A percentile compares a stretch with the other conserved stretches of the same genome.
Evolutionary conservation across 352 stramenopile genomes (phyloP).

Genomic region (Phytophthora tentaculata): DNA sequence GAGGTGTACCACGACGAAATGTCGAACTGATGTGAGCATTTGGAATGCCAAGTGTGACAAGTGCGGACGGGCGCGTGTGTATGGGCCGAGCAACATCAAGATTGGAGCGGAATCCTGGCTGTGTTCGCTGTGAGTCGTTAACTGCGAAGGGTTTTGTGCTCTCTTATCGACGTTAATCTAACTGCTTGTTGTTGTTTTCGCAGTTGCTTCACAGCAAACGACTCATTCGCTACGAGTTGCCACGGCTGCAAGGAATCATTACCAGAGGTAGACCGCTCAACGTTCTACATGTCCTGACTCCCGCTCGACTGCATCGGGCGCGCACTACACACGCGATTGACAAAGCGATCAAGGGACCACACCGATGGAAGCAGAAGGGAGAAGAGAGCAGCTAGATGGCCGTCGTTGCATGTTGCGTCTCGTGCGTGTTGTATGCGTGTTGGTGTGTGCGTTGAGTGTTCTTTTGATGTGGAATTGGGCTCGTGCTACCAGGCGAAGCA

Average conservation of each 20-base stretch:
- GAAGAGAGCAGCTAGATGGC: slow-evolving; percentile 17
- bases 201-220: slow-evolving; percentile 66
- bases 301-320: not conserved
- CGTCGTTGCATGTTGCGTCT: slow-evolving; percentile 32
- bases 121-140: slow-evolving; percentile 63
- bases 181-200: slow-evolving; percentile 15
- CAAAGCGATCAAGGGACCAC: not conserved
- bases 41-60: slow-evolving; percentile 61
- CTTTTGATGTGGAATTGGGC: slow-evolving; percentile 18
- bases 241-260: slow-evolving; percentile 49
- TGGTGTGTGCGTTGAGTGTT: slow-evolving; percentile 20
- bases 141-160: not conserved
- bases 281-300: slow-evolving; percentile 38
- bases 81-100: slow-evolving; percentile 51
- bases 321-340: not conserved
- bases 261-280: slow-evolving; percentile 42
- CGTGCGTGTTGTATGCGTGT: slow-evolving; percentile 31
- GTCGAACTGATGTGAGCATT: slow-evolving; percentile 65
- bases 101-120: slow-evolving; percentile 61
- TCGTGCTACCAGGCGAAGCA: not conserved
- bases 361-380: not conserved
- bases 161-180: not conserved
- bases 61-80: slow-evolving; percentile 58
- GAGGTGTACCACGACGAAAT: slow-evolving; percentile 51
- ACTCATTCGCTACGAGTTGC: slow-evolving; percentile 41